Base-by-base conservation (phyloP, 2,329 filamentous ascomycete genomes). In the Xylariaceae sp. region DNA sequence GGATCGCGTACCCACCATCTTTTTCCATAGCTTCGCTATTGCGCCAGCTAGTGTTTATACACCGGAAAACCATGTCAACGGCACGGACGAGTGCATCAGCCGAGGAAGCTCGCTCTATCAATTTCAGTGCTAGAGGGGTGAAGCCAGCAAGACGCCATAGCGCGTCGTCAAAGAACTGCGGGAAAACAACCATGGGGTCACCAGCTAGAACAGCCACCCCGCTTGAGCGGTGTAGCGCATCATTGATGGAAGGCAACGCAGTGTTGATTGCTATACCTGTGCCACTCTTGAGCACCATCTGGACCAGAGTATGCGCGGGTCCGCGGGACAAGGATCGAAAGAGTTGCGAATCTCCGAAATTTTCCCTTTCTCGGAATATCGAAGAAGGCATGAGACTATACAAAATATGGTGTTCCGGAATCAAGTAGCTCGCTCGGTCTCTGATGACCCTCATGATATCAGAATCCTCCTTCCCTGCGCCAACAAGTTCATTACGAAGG, bases 21-120 rank as follows among this genome's bases (percentile, higher is more conserved):
- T 90, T 87, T 73, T 99, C 94, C 89, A 99, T 97, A 30, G 94
- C 92, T 72, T 99, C 95, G 66, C 94, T 97, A 66, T 97, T 97
- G 64, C 94, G 85, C 94, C 95, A 99, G 71, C 89, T 97, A 64
- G 89, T 88, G 65, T 89, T 88, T 53, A 97, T 89, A 61, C 90
- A 90, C 64, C 89, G 85, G 63, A 97, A 92, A 30, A 96, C 79
- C 68, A 95, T 88, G 68, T 95, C 86, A 2, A 95, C 86, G 1
- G 92, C 87, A 56, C 89, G 83, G 8, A 92, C 76, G 34, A 92
- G 85, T 50, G 87, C 86, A 53, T 92, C 85, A 6, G 84, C 79
- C 0, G 85, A 87, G 2, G 80, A 80, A 1, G 94, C 88, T 39
- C 87, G 81, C 70, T 97, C 91, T 5, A 99, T 80, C 42, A 97